Conservation (phyloP, 805 yeast genomes). For the Nakazawaea ambrosiae region DNA sequence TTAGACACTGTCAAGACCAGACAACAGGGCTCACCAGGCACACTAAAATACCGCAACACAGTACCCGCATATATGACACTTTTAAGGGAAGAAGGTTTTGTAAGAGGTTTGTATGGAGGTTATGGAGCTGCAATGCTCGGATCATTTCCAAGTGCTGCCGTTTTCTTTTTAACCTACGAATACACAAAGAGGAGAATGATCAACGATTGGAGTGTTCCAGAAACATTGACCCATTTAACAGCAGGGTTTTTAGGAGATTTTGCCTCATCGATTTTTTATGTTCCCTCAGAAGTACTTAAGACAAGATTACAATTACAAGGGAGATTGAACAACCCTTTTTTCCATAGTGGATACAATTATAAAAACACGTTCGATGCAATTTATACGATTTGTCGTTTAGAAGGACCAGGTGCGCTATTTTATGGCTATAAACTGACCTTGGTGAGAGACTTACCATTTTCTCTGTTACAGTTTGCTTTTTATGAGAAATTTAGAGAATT, state of each 20-base stretch:
- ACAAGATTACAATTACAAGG: conserved; percentile 94
- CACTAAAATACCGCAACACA: conserved; percentile 65
- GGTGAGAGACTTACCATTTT: conserved; percentile 88
- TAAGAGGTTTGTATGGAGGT: conserved; percentile 86
- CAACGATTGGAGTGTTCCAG: conserved; percentile 57
- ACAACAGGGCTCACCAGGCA: conserved; percentile 86
- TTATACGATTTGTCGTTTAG: conserved; percentile 50
- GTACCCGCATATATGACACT: conserved; percentile 69
- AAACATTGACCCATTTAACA: conserved; percentile 68
- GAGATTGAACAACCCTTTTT: conserved; percentile 68
- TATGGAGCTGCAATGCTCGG: conserved; percentile 90
- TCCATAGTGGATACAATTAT: conserved; percentile 83
- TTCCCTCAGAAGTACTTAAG: conserved; percentile 91
- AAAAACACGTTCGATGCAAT: conserved; percentile 68
- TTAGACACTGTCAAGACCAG: conserved; percentile 94
- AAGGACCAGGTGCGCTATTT: conserved; percentile 72
- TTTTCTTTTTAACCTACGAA: conserved; percentile 93
- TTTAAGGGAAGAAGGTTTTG: conserved; percentile 76
- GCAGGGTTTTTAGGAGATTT: conserved; percentile 95
- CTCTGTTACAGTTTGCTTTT: conserved; percentile 93
- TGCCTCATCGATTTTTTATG: conserved; percentile 81
- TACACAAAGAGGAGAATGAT: conserved; percentile 65
- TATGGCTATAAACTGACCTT: conserved; percentile 94
- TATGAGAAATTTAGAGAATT: conserved; percentile 75
- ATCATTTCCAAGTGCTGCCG: conserved; percentile 86